Percentiles rank a stretch among this genome's conserved stretches.
These are phyloP conservation scores for Paraconiothyrium sp. DNA, from an alignment of 2,329 filamentous ascomycete species.

Conservation along the genomic window DNA sequence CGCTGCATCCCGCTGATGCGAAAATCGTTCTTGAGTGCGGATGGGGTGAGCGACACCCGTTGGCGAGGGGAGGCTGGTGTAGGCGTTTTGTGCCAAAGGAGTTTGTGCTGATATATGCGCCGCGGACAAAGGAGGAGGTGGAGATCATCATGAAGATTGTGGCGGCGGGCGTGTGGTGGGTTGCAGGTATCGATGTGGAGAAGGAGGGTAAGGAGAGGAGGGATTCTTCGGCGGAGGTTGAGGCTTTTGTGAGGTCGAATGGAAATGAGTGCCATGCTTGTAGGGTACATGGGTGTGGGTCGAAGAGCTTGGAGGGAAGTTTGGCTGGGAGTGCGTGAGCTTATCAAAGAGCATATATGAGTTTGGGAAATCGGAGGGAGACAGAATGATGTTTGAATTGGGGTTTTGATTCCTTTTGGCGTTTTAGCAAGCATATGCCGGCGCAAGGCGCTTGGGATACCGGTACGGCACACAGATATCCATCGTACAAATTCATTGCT, in stretches of 20 bases:
- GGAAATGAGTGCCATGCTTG: slow-evolving; percentile 38
- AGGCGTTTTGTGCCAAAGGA: slow-evolving; percentile 74
- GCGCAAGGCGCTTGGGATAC: slow-evolving; percentile 8
- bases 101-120: slow-evolving; percentile 86
- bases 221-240: slow-evolving; percentile 31
- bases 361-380: neutral
- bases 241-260: slow-evolving; percentile 31
- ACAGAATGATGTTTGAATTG: neutral
- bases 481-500: neutral
- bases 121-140: slow-evolving; percentile 74
- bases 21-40: slow-evolving; percentile 75
- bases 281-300: slow-evolving; percentile 36
- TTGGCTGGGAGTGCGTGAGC: slow-evolving; percentile 38
- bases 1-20: slow-evolving; percentile 81
- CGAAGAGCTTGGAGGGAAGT: slow-evolving; percentile 30
- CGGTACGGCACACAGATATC: neutral
- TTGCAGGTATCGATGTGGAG: slow-evolving; percentile 52
- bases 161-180: slow-evolving; percentile 77
- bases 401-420: neutral
- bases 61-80: slow-evolving; percentile 73
- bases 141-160: slow-evolving; percentile 74
- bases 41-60: slow-evolving; percentile 77
- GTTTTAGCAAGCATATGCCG: slow-evolving; percentile 9
- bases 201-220: slow-evolving; percentile 31
- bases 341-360: neutral